Base-by-base conservation (phyloP, 306 rosid species). In the Medicago ruthenica region DNA sequence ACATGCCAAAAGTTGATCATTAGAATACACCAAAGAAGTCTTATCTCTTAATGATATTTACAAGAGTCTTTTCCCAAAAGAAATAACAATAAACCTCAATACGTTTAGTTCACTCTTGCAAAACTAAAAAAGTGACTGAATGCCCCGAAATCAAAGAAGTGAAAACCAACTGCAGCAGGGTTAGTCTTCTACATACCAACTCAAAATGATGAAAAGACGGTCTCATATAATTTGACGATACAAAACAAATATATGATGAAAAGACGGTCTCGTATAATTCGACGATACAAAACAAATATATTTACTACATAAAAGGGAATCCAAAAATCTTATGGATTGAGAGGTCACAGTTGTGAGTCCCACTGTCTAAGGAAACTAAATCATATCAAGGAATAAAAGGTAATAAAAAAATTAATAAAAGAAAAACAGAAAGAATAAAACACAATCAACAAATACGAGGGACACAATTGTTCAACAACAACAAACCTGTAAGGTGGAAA, bases 401-500 rank as follows among this genome's bases (percentile, higher is more conserved):
- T 17, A 39, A 62, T 34, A 62, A 15, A 31, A 31, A 37, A 24
- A 6, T 12, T 27, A 37, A n/a, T 63, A 37, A 9, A 37, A 17
- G 31, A 37, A 17, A 64, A 63, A 42, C 12, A 41, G 37, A 66
- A 64, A 64, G 17, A 67, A 44, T 21, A 3, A 11, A 41, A 22
- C 8, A 39, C 4, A 44, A 45, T 22, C 73, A 68, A 47, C 41
- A 24, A 45, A 68, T 24, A 41, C 48, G 48, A 20, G 39, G 8
- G 40, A 63, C 58, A 67, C 54, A 77, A n/a, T 27, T 83, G 71
- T 55, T 77, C 71, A 51, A 60, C 87, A 41, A 86, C 71, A 45
- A 60, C 87, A 41, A 86, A 92, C 97, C 92, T 74, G 85, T 61
- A 83, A 95, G 97, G 77, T 82, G 91, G 85, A 95, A 95, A 78